phyloP scores from a whole-genome alignment of 1,139 yeast species.

The Candida gigantensis region DNA sequence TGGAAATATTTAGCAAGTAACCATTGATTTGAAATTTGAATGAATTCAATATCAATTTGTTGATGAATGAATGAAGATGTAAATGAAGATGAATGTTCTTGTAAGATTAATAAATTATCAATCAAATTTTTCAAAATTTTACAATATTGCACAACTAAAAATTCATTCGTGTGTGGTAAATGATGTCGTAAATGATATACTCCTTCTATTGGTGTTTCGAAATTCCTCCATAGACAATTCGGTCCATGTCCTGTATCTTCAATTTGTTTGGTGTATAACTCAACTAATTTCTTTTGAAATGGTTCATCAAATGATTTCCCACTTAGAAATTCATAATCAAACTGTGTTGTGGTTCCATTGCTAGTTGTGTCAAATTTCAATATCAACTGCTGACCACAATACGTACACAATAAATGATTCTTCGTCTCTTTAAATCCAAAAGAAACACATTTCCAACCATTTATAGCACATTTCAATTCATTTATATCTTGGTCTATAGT shows the following conservation, averaged over 20 bases:
- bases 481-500: slow-evolving; percentile 17
- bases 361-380: slow-evolving; percentile 25
- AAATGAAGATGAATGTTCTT: slow-evolving; percentile 17
- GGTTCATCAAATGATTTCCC: slow-evolving; percentile 11
- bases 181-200: slow-evolving; percentile 40
- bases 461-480: slow-evolving; percentile 41
- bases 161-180: slow-evolving; percentile 31
- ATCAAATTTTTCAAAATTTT: slow-evolving; percentile 28
- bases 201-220: slow-evolving; percentile 37
- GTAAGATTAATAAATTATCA: slow-evolving; percentile 26
- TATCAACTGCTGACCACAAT: slow-evolving; percentile 32
- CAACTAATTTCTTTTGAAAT: slow-evolving; percentile 25
- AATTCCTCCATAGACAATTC: slow-evolving; percentile 40
- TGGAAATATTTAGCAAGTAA: slow-evolving; percentile 28
- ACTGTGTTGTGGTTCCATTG: slow-evolving; percentile 1
- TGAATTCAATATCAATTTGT: slow-evolving; percentile 17
- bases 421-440: slow-evolving; percentile 25
- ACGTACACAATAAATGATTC: slow-evolving; percentile 37
- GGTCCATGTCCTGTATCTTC: slow-evolving; percentile 27
- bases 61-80: slow-evolving; percentile 13
- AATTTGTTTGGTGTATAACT: slow-evolving; percentile 28
- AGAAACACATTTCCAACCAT: slow-evolving; percentile 45
- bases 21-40: slow-evolving; percentile 32
- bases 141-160: slow-evolving; percentile 30
- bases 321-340: slow-evolving; percentile 11